phyloP scores from a whole-genome alignment of 768 basidiomycete genomes.

The Hericium rajendrae region DNA sequence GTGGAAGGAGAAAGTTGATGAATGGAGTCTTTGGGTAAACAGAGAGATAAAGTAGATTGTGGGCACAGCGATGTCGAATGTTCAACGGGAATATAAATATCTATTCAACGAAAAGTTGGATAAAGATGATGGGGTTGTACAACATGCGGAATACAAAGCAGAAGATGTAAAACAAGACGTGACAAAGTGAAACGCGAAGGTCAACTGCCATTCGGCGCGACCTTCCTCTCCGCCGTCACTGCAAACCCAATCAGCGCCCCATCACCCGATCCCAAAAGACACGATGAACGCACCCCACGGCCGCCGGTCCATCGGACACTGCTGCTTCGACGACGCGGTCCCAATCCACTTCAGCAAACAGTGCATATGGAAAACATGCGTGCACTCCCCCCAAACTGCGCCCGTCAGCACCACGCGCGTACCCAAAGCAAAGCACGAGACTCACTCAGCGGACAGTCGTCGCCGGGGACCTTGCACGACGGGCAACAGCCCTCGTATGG shows the following conservation, averaged over 20 bases:
- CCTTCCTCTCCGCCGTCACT: conserved; percentile 49
- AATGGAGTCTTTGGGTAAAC: conserved; percentile 33
- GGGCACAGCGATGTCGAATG: not conserved
- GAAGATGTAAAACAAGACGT: not conserved
- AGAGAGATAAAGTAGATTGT: not conserved
- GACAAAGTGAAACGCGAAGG: not conserved
- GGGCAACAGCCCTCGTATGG: conserved; percentile 95
- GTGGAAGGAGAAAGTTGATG: conserved; percentile 44
- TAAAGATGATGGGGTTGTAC: not conserved
- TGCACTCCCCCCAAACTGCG: conserved; percentile 97
- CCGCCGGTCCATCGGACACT: conserved; percentile 97
- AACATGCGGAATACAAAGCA: not conserved
- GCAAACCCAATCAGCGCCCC: not conserved
- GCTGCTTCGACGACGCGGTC: conserved; percentile 81
- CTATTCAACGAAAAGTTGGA: too few relatives aligned
- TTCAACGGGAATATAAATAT: too few relatives aligned
- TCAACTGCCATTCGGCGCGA: conserved; percentile 18
- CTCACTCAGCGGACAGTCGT: conserved; percentile 87
- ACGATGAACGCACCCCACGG: conserved; percentile 65
- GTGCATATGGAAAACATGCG: conserved; percentile 98
- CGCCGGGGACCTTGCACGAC: conserved; percentile 92
- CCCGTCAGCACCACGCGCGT: not conserved
- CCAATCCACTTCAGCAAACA: conserved; percentile 95
- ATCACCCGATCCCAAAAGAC: not conserved
- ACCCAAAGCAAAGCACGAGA: conserved; percentile 12